Evolutionary conservation across 2,329 filamentous ascomycete genomes (phyloP), one percentile per base, ranked within the genome.

Genomic region (Drechslerella dactyloides): DNA sequence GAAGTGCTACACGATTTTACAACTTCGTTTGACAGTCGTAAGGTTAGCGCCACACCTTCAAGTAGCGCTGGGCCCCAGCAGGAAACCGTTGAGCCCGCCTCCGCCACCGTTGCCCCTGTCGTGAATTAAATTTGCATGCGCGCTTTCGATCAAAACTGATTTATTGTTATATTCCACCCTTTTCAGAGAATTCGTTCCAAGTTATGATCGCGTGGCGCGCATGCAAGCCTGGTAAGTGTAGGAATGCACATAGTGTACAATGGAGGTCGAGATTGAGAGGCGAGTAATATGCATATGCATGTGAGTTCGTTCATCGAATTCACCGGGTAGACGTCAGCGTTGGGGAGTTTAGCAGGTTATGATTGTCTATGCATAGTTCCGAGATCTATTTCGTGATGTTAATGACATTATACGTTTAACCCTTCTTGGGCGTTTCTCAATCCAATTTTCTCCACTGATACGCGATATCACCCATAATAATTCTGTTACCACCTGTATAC

Each of bases 61-160:
- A 13, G 15, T 50, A 48, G 24, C 15, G 7, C 17, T 17, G 7
- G 17, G 8, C 15, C 6, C 7, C 11, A 35, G 35, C 42, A 23
- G 23, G 59, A 70, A 64, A 63, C 63, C 48, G 66, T 70, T 54
- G 59, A 64, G 63, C 55, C 48, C 23, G 48, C 53, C 15, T 27
- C 50, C 35, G 24, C 64, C 59, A 70, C 54, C 48, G 50, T 59
- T 44, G 48, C 53, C 51, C 54, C 66, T 33, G 17, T 64, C 21
- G 46, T 60, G 15, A 58, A 42, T 44, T 59, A 27, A 64, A 21
- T 7, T 10, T 19, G 11, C 40, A 23, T 33, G 51, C 10, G 51
- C 50, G 48, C 24, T 55, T 60, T 53, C 17, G 37, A 33, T 33
- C 4, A 8, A 33, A 27, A 55, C 10, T 63, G 44, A 48, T 48